These are phyloP conservation scores for Amphicarpaea edgeworthii DNA, from an alignment of 306 rosid species.

Conservation along the genomic window DNA sequence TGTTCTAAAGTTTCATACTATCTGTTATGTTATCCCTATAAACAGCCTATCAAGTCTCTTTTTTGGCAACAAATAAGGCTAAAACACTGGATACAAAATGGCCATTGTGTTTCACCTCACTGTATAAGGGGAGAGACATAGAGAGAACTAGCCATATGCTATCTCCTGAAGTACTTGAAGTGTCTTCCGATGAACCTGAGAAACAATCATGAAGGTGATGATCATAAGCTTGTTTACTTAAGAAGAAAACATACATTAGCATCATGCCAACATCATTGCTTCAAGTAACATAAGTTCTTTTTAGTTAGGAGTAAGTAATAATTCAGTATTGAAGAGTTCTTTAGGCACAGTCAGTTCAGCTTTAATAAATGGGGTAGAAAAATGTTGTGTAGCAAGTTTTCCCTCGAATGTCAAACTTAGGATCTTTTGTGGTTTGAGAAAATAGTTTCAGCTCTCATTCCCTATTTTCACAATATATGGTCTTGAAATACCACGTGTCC, in stretches of 20 bases:
- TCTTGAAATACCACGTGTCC: background rate
- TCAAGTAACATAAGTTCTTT: background rate
- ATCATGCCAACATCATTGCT: background rate
- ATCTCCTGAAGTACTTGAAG: slow-evolving; percentile 86
- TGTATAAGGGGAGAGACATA: background rate
- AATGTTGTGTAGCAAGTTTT: background rate
- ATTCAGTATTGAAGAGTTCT: background rate
- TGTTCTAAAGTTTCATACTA: slow-evolving; percentile 5
- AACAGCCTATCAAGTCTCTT: slow-evolving; percentile 37
- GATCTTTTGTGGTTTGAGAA: background rate
- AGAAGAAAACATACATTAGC: background rate
- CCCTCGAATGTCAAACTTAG: background rate
- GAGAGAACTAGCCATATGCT: slow-evolving; percentile 63
- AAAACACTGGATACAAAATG: slow-evolving; percentile 26
- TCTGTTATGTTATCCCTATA: slow-evolving; percentile 32
- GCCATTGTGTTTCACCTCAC: slow-evolving; percentile 22
- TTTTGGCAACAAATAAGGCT: slow-evolving; percentile 34
- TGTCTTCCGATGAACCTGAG: slow-evolving; percentile 91
- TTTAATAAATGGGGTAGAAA: background rate
- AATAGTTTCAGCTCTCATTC: background rate
- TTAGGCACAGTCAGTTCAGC: background rate
- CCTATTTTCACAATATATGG: background rate
- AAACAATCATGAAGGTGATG: slow-evolving; percentile 9
- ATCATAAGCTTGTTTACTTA: slow-evolving; percentile 19
- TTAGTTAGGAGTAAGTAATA: background rate